Conservation (phyloP, 768 basidiomycete genomes). For the Mycena galopus region DNA sequence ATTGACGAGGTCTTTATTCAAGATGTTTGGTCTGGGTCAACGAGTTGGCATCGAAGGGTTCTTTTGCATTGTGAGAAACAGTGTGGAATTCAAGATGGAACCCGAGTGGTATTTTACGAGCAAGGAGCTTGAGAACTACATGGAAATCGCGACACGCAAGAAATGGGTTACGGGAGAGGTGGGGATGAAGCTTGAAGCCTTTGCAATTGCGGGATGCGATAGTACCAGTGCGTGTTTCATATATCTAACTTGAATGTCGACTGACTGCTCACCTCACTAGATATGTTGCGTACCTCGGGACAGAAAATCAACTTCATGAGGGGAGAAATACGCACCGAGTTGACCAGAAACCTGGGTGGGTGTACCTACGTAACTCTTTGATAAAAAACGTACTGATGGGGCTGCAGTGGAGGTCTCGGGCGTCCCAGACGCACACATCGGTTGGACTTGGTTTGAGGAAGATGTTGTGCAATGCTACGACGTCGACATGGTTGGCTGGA, state of each 20-base stretch:
- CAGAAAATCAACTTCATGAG: slow-evolving; percentile 15
- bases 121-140: slow-evolving; percentile 30
- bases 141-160: slow-evolving; percentile 32
- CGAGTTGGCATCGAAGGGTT: slow-evolving; percentile 37
- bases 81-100: slow-evolving; percentile 26
- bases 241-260: background rate
- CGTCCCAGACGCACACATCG: background rate
- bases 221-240: slow-evolving; percentile 6
- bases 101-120: slow-evolving; percentile 41
- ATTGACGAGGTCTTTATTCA: background rate
- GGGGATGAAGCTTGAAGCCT: slow-evolving; percentile 29
- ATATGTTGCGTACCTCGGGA: background rate
- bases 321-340: background rate
- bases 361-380: background rate
- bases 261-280: background rate
- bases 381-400: too few relatives aligned
- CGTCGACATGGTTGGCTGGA: slow-evolving; percentile 8
- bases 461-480: slow-evolving; percentile 10
- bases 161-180: slow-evolving; percentile 27
- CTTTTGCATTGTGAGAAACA: slow-evolving; percentile 22
- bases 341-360: background rate
- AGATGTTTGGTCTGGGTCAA: background rate
- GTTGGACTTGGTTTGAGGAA: slow-evolving; percentile 8
- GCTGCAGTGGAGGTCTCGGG: background rate
- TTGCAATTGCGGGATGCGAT: slow-evolving; percentile 33